These are phyloP conservation scores for Phytophthora sp. DNA, from an alignment of 352 stramenopile species.

Conservation along the genomic window DNA sequence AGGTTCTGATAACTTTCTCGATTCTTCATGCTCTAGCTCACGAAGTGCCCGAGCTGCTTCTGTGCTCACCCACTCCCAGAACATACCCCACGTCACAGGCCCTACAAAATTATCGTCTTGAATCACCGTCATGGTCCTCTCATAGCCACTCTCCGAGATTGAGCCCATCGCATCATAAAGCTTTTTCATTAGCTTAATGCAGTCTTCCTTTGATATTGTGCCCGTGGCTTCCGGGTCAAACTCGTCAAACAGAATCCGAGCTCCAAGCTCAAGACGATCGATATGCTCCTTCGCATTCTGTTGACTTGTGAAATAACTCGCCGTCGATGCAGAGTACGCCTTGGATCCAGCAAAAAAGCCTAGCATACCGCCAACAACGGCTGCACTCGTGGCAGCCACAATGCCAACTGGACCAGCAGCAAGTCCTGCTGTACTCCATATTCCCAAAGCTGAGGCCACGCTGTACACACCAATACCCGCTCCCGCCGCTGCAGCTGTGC, in stretches of 20 bases:
- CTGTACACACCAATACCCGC: conserved; percentile 80
- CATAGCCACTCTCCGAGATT: conserved; percentile 70
- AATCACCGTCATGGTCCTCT: conserved; percentile 62
- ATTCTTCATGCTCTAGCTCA: conserved; percentile 66
- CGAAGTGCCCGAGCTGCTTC: conserved; percentile 74
- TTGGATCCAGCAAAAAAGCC: conserved; percentile 86
- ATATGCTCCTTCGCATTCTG: conserved; percentile 86
- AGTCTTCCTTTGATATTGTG: conserved; percentile 74
- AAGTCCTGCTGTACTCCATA: conserved; percentile 85
- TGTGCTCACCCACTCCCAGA: conserved; percentile 88
- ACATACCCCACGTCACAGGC: conserved; percentile 82
- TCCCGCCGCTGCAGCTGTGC: conserved; percentile 74
- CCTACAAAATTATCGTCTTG: conserved; percentile 67
- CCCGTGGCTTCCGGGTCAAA: conserved; percentile 70
- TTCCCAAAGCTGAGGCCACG: conserved; percentile 67
- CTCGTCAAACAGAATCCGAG: conserved; percentile 85
- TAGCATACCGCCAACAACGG: conserved; percentile 81
- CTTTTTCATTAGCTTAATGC: conserved; percentile 77
- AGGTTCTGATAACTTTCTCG: conserved; percentile 47
- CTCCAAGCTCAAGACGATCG: conserved; percentile 81
- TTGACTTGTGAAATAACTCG: conserved; percentile 77
- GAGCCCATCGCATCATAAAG: conserved; percentile 75
- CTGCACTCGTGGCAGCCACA: conserved; percentile 77
- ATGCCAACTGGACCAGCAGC: conserved; percentile 75
- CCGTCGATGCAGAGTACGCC: conserved; percentile 76